phyloP scores from a whole-genome alignment of 2,329 filamentous ascomycete genomes.

The Cytospora piceae region DNA sequence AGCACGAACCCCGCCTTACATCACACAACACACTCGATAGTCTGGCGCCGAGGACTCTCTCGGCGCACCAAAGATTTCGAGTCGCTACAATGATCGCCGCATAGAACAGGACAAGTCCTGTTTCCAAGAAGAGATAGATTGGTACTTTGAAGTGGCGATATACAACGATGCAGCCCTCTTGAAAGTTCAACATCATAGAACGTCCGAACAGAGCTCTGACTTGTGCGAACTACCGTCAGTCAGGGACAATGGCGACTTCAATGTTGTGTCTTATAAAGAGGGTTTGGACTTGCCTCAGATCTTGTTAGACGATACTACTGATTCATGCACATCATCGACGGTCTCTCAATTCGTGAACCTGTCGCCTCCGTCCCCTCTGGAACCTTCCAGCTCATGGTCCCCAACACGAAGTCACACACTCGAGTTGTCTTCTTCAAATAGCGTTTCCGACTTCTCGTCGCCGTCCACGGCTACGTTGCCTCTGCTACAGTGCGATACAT shows the following conservation, averaged over 20 bases:
- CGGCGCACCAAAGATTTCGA: conserved; percentile 19
- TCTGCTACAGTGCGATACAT: not conserved
- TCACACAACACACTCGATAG: not conserved
- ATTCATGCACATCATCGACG: not conserved
- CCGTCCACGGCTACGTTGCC: not conserved
- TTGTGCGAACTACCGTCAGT: conserved; percentile 5
- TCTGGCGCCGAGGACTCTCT: conserved; percentile 13
- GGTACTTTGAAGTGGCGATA: not conserved
- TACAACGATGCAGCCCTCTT: conserved; percentile 2
- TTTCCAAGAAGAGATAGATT: conserved; percentile 11
- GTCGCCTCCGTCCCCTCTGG: not conserved
- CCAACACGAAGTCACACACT: not conserved
- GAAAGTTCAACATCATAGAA: conserved; percentile 2
- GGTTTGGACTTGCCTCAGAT: not conserved
- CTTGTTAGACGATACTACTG: not conserved
- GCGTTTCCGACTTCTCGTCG: not conserved
- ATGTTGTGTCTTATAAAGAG: not conserved
- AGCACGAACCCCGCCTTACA: not conserved
- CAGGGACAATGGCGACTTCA: not conserved
- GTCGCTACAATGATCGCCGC: conserved; percentile 3
- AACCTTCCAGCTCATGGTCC: not conserved
- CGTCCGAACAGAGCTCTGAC: not conserved
- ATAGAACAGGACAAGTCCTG: conserved; percentile 15
- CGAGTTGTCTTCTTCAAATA: not conserved
- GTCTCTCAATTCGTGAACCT: not conserved